Base-by-base conservation (phyloP, 768 basidiomycete genomes). In the Heimioporus sp. region DNA sequence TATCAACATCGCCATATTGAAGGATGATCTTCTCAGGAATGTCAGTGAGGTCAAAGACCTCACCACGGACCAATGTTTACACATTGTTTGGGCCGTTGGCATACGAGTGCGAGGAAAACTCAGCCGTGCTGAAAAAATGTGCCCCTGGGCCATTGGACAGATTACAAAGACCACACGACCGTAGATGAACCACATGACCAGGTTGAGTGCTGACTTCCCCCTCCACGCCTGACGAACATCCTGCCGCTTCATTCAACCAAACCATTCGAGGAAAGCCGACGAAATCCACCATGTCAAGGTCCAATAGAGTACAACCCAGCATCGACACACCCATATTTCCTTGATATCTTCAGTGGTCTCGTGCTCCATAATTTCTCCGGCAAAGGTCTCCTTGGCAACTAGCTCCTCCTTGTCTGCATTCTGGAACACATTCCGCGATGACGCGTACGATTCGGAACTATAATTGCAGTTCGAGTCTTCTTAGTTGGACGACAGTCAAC, bases 211-310 rank as follows among this genome's bases (percentile, higher is more conserved):
- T 1, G 97, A 76, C 70, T 99, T 98, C 72, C 98, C 97, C 52
- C 96, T 76, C 97, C 97, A 99, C 2, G 97, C 97, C 69, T 98
- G 93, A 21, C 89, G 83, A 20, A 99, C 79, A 62, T 99, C 97
- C 56, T 87, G 68, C 8, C 96, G 87, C 73, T 98, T 97, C 94
- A 98, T 97, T 30, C 91, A 79, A 1, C 96, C 94, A 48, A 91
- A 55, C 65, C 80, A 84, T 10, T 70, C 76, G 39, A 99, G 72
- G 46, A 85, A 69, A 3, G 78, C 78, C 12, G 79, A 83, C 0
- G 96, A 97, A 6, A 93, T 71, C 92, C 92, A 98, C 76, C 80
- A 99, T 1, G 97, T 99, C 46, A 98, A 74, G 15, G 90, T 65
- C 88, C 92, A 92, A 59, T 88, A 92, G 0, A 98, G 69, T 16